Percentiles rank a stretch among this genome's conserved stretches.
Conservation (phyloP, 192 early-diverging fungal genomes). For the Umbelopsis vinacea region DNA sequence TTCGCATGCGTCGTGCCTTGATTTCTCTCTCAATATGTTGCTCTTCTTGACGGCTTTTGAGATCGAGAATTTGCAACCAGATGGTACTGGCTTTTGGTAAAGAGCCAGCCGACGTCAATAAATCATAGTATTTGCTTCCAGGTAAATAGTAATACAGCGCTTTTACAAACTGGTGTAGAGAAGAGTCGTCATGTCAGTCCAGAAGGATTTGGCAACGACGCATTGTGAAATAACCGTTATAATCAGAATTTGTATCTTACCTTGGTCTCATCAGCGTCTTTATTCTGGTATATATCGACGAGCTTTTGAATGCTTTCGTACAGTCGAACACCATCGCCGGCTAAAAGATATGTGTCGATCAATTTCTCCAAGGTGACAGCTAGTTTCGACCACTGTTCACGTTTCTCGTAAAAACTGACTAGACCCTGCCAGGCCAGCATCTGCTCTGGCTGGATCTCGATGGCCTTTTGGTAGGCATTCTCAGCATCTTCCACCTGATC, state of each 20-base stretch:
- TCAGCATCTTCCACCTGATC: constrained; percentile 60
- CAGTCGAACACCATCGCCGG: constrained; percentile 50
- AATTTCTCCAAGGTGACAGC: constrained; percentile 32
- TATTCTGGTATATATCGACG: constrained; percentile 52
- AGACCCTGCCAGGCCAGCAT: constrained; percentile 70
- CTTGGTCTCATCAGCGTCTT: constrained; percentile 43
- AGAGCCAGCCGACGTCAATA: constrained; percentile 34
- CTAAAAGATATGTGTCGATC: neutral
- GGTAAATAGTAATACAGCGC: constrained; percentile 49
- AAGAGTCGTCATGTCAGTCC: neutral
- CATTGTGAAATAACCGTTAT: neutral
- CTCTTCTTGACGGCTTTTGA: constrained; percentile 42
- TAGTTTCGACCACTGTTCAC: constrained; percentile 42
- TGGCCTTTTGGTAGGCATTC: constrained; percentile 60
- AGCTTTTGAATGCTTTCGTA: constrained; percentile 57
- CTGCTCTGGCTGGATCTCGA: constrained; percentile 56
- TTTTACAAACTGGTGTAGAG: constrained; percentile 23
- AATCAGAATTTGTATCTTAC: constrained; percentile 20
- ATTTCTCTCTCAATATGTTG: constrained; percentile 64
- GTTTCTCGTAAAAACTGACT: constrained; percentile 62
- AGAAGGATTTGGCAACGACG: neutral
- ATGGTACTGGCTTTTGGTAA: constrained; percentile 28
- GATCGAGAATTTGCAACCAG: constrained; percentile 29
- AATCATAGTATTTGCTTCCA: constrained; percentile 46
- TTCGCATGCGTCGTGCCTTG: constrained; percentile 63